Evolutionary conservation across 345 rosid species (phyloP).

Genomic region (Citropsis articulata): DNA sequence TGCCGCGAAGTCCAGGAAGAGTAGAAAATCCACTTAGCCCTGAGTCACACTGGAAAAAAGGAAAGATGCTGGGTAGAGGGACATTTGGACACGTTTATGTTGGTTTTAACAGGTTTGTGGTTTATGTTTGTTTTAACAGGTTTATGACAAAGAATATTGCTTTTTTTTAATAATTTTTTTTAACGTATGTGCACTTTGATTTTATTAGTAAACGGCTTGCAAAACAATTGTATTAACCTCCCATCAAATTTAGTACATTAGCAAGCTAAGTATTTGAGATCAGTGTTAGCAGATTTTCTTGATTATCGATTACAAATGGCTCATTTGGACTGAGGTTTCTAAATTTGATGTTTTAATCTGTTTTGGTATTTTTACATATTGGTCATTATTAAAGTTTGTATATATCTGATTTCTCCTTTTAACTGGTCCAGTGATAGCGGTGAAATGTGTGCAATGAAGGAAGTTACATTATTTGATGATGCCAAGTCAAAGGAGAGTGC

Average conservation of each 20-base stretch:
- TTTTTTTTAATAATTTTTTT: not conserved
- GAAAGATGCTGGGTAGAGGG: constrained; percentile 74
- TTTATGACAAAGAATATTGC: constrained; percentile 14
- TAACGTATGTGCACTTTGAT: not conserved
- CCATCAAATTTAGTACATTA: not conserved
- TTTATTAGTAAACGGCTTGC: not conserved
- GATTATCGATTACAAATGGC: not conserved
- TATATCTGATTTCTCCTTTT: constrained; percentile 11
- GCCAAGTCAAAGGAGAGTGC: constrained; percentile 67
- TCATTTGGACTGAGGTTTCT: not conserved
- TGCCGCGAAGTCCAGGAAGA: constrained; percentile 77
- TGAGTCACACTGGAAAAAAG: constrained; percentile 71
- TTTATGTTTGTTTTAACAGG: constrained; percentile 75
- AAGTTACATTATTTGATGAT: constrained; percentile 56
- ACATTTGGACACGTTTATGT: constrained; percentile 78
- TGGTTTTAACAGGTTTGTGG: constrained; percentile 73
- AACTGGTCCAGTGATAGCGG: constrained; percentile 46
- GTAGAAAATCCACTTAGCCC: constrained; percentile 57
- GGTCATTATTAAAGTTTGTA: constrained; percentile 2
- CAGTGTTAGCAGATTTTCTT: constrained; percentile 9
- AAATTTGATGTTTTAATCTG: not conserved
- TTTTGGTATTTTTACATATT: not conserved
- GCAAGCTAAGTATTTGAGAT: constrained; percentile 1
- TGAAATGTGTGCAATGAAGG: constrained; percentile 74
- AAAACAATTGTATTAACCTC: not conserved